Evolutionary conservation across 2,329 filamentous ascomycete genomes (phyloP).

Genomic region (Paecilomyces formosus): DNA sequence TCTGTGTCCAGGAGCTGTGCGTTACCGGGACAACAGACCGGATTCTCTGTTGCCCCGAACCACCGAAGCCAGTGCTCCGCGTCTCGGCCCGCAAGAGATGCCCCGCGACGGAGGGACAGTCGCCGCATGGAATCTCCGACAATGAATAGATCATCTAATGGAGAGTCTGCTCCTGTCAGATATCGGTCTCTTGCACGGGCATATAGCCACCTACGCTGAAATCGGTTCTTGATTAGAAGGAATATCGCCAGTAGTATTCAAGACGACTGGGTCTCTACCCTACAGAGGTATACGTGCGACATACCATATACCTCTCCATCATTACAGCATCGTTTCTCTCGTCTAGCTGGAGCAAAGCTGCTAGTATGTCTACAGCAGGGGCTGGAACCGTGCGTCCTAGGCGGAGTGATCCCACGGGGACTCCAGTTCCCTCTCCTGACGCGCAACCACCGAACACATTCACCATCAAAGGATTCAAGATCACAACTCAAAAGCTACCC

Average conservation of each 20-base stretch:
- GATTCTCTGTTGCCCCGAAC: constrained; percentile 9
- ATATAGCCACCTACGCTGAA: neutral
- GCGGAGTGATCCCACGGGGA: neutral
- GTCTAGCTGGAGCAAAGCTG: neutral
- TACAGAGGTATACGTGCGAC: neutral
- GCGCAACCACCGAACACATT: constrained; percentile 48
- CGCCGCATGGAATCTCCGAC: neutral
- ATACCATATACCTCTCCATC: neutral
- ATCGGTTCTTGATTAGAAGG: neutral
- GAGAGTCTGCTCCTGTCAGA: neutral
- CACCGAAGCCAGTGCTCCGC: neutral
- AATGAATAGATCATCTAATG: neutral
- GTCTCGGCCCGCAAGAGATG: neutral
- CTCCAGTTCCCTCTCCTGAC: constrained; percentile 10
- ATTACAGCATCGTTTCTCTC: neutral
- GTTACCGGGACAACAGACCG: constrained; percentile 23
- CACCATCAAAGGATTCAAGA: constrained; percentile 59
- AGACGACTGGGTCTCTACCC: neutral
- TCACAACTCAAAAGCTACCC: constrained; percentile 81
- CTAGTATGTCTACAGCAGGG: neutral
- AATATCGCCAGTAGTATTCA: neutral
- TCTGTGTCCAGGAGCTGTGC: constrained; percentile 3
- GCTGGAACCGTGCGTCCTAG: neutral
- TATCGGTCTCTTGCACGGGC: neutral
- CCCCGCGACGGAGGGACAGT: neutral